Base-by-base conservation (phyloP, 2,329 filamentous ascomycete genomes). In the Lecanosticta acicola region DNA sequence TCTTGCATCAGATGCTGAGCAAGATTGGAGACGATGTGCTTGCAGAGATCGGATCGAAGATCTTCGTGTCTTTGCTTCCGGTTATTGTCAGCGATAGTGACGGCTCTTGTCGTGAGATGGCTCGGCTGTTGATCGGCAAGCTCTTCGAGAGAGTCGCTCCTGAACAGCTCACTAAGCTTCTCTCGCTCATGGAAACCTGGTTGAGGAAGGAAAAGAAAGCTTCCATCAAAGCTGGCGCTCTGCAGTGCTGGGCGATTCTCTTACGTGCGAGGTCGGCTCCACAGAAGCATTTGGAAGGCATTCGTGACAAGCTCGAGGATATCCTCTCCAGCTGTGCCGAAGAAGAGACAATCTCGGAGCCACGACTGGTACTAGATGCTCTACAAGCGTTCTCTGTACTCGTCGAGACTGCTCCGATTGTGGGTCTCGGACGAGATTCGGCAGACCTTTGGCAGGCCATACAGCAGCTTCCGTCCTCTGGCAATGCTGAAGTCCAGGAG, bases 1-100 rank as follows among this genome's bases (percentile, higher is more conserved):
- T 91, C 2, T 76, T 96, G 37, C 84, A 95, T 61, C 75, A 90
- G 35, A 73, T 98, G n/a, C 73, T 97, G 17, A 82, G 80, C 53
- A 97, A 96, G 68, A 83, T 90, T 3, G 84, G 85, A 0, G 80
- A 88, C 32, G 85, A 89, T 19, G 80, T 90, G 37, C 80, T 90
- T 5, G 87, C 94, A 63, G 86, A 95, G 55, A 79, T 95, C 26
- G 77, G 87, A 0, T 80, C 80, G 1, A 85, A 81, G 16, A 87
- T 89, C 62, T 98, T 96, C 70, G 76, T 94, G 17, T 89, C 90
- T 0, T 68, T 98, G 4, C 81, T 96, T 41, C 80, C 95, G 58
- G 81, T 90, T 13, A 77, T 96, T 51, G 82, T 85, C 48, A 95
- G 96, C 58, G 93, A 98, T 50, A 86, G 94, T 43, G 87, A 87